Conservation (phyloP, 345 rosid species). For the Punica granatum region DNA sequence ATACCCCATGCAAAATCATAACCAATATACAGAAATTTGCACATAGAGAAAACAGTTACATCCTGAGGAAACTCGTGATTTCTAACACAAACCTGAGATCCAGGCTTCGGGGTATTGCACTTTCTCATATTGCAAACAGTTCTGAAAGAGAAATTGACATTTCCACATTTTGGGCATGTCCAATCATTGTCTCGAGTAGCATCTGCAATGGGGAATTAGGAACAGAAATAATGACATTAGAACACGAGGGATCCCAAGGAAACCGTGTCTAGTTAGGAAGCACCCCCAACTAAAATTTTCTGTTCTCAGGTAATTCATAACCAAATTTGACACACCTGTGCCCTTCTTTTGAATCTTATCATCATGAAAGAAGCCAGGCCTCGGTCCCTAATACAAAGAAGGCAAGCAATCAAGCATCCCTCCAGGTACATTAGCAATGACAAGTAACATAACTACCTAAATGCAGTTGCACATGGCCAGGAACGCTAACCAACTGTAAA, state of each 20-base stretch:
- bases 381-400: slow-evolving; percentile 56
- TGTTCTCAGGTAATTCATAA: too few relatives aligned
- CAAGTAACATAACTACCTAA: background rate
- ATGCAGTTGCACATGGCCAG: background rate
- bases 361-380: slow-evolving; percentile 78
- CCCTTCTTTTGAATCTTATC: slow-evolving; percentile 67
- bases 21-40: background rate
- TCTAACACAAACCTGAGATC: slow-evolving; percentile 62
- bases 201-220: slow-evolving; percentile 50
- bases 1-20: background rate
- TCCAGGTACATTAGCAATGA: background rate
- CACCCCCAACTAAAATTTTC: too few relatives aligned
- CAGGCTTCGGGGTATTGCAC: slow-evolving; percentile 97
- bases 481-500: background rate
- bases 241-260: background rate
- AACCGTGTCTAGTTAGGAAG: background rate
- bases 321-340: slow-evolving; percentile 24
- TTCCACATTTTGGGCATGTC: slow-evolving; percentile 97
- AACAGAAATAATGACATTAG: slow-evolving; percentile 2
- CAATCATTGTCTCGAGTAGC: slow-evolving; percentile 87
- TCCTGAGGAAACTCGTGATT: background rate
- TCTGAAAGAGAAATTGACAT: slow-evolving; percentile 91
- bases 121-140: slow-evolving; percentile 97
- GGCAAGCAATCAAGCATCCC: slow-evolving; percentile 7
- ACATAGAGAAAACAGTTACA: background rate